A percentile compares a stretch with the other conserved stretches of the same genome.
These are phyloP conservation scores for Termitomyces sp. DNA, from an alignment of 768 basidiomycete genomes.

Conservation along the genomic window DNA sequence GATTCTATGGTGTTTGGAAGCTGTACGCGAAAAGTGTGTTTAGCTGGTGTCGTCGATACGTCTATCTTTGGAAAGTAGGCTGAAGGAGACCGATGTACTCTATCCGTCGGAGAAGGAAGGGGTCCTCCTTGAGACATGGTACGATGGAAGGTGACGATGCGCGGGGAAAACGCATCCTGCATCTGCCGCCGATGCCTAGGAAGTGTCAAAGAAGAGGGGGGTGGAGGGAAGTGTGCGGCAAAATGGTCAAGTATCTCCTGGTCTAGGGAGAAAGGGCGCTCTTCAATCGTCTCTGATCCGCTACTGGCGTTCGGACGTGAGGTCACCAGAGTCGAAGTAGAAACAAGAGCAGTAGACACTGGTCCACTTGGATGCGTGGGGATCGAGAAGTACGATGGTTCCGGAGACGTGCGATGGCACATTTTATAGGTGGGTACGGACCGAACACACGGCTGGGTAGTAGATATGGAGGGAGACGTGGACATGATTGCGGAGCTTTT, in stretches of 20 bases:
- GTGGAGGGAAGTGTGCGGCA: slow-evolving; percentile 23
- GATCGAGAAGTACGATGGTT: slow-evolving; percentile 12
- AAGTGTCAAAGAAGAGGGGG: slow-evolving; percentile 19
- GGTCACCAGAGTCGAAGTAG: background rate
- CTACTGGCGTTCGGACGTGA: background rate
- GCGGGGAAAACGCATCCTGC: slow-evolving; percentile 14
- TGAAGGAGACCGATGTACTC: slow-evolving; percentile 21
- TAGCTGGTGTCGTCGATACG: slow-evolving; percentile 31
- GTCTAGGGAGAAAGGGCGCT: background rate
- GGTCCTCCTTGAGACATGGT: slow-evolving; percentile 1
- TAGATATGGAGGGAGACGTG: slow-evolving; percentile 9
- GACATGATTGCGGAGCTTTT: slow-evolving; percentile 5
- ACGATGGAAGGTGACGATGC: slow-evolving; percentile 11
- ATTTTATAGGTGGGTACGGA: slow-evolving; percentile 8
- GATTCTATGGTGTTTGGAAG: slow-evolving; percentile 43
- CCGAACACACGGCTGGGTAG: slow-evolving; percentile 10
- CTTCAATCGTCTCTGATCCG: background rate
- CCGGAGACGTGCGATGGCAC: slow-evolving; percentile 1
- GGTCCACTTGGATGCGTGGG: slow-evolving; percentile 6
- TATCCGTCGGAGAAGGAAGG: slow-evolving; percentile 22
- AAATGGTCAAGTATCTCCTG: slow-evolving; percentile 22
- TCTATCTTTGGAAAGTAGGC: slow-evolving; percentile 36
- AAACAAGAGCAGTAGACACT: slow-evolving; percentile 7
- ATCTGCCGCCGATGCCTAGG: slow-evolving; percentile 14
- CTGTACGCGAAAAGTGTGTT: slow-evolving; percentile 40